phyloP scores from a whole-genome alignment of 2,329 filamentous ascomycete species.

The Epichloe gansuensis region DNA sequence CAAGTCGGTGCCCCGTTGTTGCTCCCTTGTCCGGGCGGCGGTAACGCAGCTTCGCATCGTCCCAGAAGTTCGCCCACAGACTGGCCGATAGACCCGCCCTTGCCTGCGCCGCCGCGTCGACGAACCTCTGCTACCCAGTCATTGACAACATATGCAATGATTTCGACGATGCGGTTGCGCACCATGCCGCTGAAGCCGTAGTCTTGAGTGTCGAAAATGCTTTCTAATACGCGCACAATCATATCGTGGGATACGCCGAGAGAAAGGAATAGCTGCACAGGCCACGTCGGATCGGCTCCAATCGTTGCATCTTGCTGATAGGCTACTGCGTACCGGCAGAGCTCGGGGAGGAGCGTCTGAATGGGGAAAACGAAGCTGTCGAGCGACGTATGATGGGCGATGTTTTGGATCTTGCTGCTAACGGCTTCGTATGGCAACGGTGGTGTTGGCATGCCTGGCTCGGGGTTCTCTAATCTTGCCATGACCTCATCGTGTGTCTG shows the following conservation, averaged over 20 bases:
- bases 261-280: constrained; percentile 41
- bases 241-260: constrained; percentile 45
- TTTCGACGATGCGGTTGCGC: constrained; percentile 40
- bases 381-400: constrained; percentile 51
- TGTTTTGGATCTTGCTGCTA: constrained; percentile 48
- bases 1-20: constrained; percentile 35
- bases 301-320: constrained; percentile 46
- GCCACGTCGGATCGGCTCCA: constrained; percentile 45
- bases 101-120: constrained; percentile 30
- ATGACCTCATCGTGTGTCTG: constrained; percentile 50
- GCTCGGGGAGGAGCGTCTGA: constrained; percentile 44
- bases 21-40: constrained; percentile 24
- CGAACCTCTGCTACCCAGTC: constrained; percentile 39
- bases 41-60: constrained; percentile 35
- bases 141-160: constrained; percentile 37
- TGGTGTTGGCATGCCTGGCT: constrained; percentile 23
- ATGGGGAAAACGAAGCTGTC: constrained; percentile 58
- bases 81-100: constrained; percentile 26
- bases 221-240: constrained; percentile 43
- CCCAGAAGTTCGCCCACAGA: constrained; percentile 39
- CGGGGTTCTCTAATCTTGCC: constrained; percentile 31
- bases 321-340: constrained; percentile 50
- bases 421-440: constrained; percentile 59
- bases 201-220: constrained; percentile 46
- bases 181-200: constrained; percentile 42